Evolutionary conservation across 208 protist species (phyloP).

Genomic region (Leishmania martiniquensis): DNA sequence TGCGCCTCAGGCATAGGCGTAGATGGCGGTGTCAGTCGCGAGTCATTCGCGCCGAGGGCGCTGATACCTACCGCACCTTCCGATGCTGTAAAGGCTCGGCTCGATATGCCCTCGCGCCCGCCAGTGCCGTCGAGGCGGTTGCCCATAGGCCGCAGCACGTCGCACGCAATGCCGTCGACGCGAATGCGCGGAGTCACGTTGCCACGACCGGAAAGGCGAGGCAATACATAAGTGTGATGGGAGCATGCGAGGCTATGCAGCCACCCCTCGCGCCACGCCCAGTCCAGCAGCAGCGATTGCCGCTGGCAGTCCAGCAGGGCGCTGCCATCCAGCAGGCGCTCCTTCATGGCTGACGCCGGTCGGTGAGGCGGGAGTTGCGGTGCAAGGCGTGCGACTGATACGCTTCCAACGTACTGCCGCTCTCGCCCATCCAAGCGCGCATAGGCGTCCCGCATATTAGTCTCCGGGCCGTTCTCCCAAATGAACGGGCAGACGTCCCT

Average conservation of each 20-base stretch:
- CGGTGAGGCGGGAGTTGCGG: neutral
- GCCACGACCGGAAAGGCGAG: conserved; percentile 4
- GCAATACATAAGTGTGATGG: conserved; percentile 3
- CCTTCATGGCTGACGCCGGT: neutral
- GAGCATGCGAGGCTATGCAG: conserved; percentile 11
- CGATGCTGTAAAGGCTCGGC: neutral
- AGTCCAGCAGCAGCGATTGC: conserved; percentile 42
- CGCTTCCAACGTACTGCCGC: conserved; percentile 30
- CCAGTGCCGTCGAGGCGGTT: neutral
- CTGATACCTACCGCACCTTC: neutral
- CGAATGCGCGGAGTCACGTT: conserved; percentile 9
- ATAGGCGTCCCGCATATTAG: conserved; percentile 26
- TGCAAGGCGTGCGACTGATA: conserved; percentile 30
- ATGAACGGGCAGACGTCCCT: conserved; percentile 19
- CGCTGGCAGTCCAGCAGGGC: conserved; percentile 36
- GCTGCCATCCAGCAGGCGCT: conserved; percentile 15
- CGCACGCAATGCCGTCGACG: conserved; percentile 12
- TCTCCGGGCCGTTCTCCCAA: conserved; percentile 14
- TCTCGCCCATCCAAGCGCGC: conserved; percentile 32
- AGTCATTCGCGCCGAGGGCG: neutral
- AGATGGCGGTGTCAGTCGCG: conserved; percentile 8
- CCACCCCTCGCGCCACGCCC: conserved; percentile 34
- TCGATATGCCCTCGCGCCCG: neutral
- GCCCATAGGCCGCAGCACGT: conserved; percentile 16
- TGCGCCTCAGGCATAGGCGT: conserved; percentile 16